Percentiles rank a stretch among this genome's conserved stretches.
Evolutionary conservation across 2,329 filamentous ascomycete genomes (phyloP).

Genomic region (Xenoacremonium recifei): DNA sequence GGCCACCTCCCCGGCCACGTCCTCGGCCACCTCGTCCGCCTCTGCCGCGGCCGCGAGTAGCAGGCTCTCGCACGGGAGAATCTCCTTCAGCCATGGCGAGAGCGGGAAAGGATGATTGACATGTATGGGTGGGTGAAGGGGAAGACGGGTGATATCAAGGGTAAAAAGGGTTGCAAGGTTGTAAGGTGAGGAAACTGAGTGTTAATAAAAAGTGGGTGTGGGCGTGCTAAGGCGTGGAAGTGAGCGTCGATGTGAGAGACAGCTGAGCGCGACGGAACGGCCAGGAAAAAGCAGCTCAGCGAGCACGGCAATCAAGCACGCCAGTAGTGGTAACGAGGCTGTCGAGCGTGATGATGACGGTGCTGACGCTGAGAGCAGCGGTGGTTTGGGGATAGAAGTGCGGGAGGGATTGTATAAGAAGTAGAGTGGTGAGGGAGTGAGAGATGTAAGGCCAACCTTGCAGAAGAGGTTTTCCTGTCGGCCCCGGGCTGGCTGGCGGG

Average conservation of each 20-base stretch:
- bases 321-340: constrained; percentile 2
- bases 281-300: not conserved
- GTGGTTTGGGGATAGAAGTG: not conserved
- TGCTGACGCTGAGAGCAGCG: constrained; percentile 15
- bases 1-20: constrained; percentile 23
- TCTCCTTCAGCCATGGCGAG: constrained; percentile 38
- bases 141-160: constrained; percentile 11
- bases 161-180: constrained; percentile 11
- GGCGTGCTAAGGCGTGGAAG: not conserved
- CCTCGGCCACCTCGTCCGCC: constrained; percentile 30
- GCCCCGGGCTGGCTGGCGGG: no score
- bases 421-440: constrained; percentile 14
- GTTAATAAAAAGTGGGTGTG: constrained; percentile 15
- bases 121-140: constrained; percentile 4
- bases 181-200: constrained; percentile 8
- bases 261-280: not conserved
- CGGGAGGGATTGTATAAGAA: not conserved
- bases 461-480: no score
- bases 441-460: constrained; percentile 23
- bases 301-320: no score
- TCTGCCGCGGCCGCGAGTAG: constrained; percentile 35
- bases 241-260: not conserved
- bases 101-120: constrained; percentile 32
- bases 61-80: constrained; percentile 35
- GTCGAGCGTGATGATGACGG: constrained; percentile 9